Conservation (phyloP, 257 asterid genomes). For the Solanum sejunctum region DNA sequence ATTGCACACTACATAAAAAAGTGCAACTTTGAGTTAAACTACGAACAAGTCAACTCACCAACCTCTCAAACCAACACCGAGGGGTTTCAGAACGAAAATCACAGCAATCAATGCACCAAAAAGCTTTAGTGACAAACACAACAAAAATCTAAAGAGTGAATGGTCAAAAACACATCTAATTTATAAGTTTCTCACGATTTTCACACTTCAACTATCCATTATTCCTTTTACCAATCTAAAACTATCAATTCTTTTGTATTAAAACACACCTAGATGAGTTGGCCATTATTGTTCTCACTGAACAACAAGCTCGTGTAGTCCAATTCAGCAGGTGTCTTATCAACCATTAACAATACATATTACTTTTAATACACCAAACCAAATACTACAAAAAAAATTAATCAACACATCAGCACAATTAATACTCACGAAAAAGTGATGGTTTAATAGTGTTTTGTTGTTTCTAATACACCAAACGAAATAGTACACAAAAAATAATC, state of each 20-base stretch:
- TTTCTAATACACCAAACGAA: background rate
- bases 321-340: background rate
- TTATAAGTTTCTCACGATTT: background rate
- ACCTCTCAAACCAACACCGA: background rate
- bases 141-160: background rate
- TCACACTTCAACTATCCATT: background rate
- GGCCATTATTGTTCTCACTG: background rate
- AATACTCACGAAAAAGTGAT: background rate
- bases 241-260: background rate
- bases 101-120: background rate
- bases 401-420: too few species aligned
- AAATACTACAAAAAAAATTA: too few species aligned
- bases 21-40: background rate
- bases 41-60: background rate
- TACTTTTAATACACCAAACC: too few species aligned
- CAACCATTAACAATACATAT: too few species aligned
- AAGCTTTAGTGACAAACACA: background rate
- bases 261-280: background rate
- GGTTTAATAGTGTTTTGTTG: background rate
- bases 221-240: fast-evolving
- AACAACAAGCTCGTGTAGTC: background rate
- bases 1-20: background rate
- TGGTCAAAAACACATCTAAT: background rate
- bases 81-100: background rate
- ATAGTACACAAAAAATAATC: background rate